Conservation (phyloP, 352 stramenopile genomes). For the Halophytophthora batemanensis region DNA sequence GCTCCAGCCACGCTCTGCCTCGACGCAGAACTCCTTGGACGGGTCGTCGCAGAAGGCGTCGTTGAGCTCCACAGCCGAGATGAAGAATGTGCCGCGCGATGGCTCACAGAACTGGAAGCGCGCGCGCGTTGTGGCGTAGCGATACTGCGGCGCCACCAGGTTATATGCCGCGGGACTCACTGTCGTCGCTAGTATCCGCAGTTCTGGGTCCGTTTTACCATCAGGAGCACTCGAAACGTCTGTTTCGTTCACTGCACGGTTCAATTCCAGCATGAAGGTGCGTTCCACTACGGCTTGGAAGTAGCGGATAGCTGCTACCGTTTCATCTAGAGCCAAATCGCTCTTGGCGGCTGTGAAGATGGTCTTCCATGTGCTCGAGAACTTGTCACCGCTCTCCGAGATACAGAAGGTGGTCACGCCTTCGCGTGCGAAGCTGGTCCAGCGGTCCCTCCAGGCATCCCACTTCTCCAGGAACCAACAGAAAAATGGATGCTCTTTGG, state of each 20-base stretch:
- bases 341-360: constrained; percentile 27
- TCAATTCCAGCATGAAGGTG: constrained; percentile 22
- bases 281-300: constrained; percentile 34
- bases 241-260: constrained; percentile 4
- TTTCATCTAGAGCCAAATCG: constrained; percentile 31
- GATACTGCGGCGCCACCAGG: constrained; percentile 30
- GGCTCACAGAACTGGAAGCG: constrained; percentile 36
- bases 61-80: constrained; percentile 25
- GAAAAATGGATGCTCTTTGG: constrained; percentile 27
- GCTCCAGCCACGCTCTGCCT: constrained; percentile 28
- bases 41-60: constrained; percentile 31
- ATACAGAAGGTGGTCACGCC: constrained; percentile 33
- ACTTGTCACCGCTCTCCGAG: constrained; percentile 19
- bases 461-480: constrained; percentile 24
- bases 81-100: constrained; percentile 25
- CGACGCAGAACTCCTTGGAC: constrained; percentile 31
- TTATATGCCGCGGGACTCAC: constrained; percentile 20
- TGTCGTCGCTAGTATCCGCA: constrained; percentile 26
- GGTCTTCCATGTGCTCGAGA: constrained; percentile 19
- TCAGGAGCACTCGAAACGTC: constrained; percentile 4
- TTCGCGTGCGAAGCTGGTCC: constrained; percentile 31
- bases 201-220: constrained; percentile 26
- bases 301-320: constrained; percentile 27
- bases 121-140: constrained; percentile 19
- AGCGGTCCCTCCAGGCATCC: constrained; percentile 28